A percentile compares a stretch with the other conserved stretches of the same genome.
phyloP scores from a whole-genome alignment of 75 land plant species.

The Picea sitchensis region DNA sequence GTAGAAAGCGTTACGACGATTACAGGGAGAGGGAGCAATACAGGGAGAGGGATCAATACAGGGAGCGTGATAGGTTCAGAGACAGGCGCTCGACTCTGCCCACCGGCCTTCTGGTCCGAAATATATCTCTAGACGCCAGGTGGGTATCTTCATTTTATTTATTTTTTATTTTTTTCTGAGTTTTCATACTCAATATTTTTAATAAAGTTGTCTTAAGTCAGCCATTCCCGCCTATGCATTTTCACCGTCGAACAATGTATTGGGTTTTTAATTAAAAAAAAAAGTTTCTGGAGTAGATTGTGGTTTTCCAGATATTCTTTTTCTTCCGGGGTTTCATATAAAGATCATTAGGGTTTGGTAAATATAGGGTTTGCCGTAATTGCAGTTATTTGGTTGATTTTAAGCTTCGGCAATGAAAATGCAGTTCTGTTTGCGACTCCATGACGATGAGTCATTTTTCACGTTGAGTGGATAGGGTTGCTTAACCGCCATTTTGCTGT shows the following conservation, averaged over 20 bases:
- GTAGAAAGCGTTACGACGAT: constrained; percentile 39
- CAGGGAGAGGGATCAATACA: constrained; percentile 21
- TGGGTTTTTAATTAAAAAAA: too few species aligned
- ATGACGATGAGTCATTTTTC: too few species aligned
- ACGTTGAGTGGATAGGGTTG: too few species aligned
- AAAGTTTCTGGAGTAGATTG: too few species aligned
- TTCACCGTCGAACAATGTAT: too few species aligned
- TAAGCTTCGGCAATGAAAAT: too few species aligned
- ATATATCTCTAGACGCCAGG: constrained; percentile 79
- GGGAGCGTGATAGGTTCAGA: constrained; percentile 17
- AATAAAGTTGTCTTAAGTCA: neutral
- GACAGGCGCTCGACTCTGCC: constrained; percentile 49
- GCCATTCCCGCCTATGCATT: too few species aligned
- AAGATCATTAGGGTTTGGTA: neutral
- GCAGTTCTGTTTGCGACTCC: too few species aligned
- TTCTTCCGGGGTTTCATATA: too few species aligned
- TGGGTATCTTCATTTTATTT: constrained; percentile 7
- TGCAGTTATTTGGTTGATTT: too few species aligned
- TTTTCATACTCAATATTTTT: neutral
- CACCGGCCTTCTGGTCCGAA: constrained; percentile 79
- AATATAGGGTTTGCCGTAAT: neutral
- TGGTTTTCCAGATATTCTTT: too few species aligned
- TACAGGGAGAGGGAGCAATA: constrained; percentile 21
- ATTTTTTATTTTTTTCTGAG: neutral
- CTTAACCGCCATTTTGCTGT: too few species aligned